phyloP scores from a whole-genome alignment of 2,329 filamentous ascomycete species.

The Calonectria pseudoreteaudii region DNA sequence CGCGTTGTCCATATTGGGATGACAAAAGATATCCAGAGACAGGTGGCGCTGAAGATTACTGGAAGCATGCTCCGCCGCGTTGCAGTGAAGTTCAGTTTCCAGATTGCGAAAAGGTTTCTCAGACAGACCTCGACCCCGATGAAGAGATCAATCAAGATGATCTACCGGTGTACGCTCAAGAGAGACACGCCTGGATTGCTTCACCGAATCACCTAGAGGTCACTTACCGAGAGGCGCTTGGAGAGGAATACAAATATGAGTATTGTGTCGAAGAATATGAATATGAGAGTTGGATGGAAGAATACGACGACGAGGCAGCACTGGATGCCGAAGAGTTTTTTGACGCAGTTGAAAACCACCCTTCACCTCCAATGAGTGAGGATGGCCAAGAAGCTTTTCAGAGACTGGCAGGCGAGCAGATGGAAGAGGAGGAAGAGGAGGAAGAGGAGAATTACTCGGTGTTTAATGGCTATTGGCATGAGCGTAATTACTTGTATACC shows the following conservation, averaged over 20 bases:
- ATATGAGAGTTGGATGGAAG: no score
- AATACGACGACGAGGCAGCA: no score
- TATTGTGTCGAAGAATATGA: not conserved
- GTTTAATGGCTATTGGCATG: not conserved
- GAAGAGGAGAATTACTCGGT: not conserved
- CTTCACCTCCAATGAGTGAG: no score
- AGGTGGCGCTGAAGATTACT: not conserved
- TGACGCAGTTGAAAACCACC: not conserved
- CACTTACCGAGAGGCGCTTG: not conserved
- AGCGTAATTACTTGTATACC: not conserved
- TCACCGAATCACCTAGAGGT: not conserved
- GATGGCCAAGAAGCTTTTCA: not conserved
- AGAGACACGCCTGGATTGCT: not conserved
- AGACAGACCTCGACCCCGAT: no score
- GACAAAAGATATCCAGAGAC: slow-evolving; percentile 16
- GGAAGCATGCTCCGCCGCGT: not conserved
- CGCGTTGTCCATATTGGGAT: slow-evolving; percentile 28
- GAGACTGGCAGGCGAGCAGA: not conserved
- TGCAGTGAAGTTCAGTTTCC: not conserved
- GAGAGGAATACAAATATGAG: not conserved
- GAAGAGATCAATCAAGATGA: not conserved
- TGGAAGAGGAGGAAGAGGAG: not conserved
- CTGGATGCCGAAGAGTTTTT: not conserved
- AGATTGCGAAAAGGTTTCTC: not conserved
- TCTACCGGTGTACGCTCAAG: not conserved